Conservation (phyloP, 73 alveolate genomes). For the Paramecium sonneborni region DNA sequence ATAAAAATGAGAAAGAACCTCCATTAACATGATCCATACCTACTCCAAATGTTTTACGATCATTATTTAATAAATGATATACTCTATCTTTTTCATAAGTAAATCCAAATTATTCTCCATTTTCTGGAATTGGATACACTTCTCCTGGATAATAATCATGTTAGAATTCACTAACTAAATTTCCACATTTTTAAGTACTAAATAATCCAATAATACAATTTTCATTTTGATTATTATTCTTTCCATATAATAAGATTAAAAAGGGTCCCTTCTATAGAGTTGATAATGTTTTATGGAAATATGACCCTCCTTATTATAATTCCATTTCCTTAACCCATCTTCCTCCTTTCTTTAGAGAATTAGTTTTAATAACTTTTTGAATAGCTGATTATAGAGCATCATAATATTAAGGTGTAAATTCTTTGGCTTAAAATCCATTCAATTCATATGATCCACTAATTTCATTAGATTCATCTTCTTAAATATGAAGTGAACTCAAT, state of each 20-base stretch:
- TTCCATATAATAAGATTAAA: neutral
- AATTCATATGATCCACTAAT: conserved; percentile 5
- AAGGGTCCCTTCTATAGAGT: conserved; percentile 27
- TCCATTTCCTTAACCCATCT: conserved; percentile 33
- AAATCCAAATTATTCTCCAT: conserved; percentile 49
- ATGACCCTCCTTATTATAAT: neutral
- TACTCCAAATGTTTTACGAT: conserved; percentile 40
- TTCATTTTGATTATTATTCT: neutral
- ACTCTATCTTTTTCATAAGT: conserved; percentile 25
- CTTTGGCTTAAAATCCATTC: conserved; percentile 49
- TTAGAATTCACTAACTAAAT: neutral
- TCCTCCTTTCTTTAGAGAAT: conserved; percentile 40
- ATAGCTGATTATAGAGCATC: conserved; percentile 17
- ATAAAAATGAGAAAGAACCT: conserved; percentile 37
- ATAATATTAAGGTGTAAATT: conserved; percentile 22
- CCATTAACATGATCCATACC: conserved; percentile 41
- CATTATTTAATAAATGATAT: conserved; percentile 37
- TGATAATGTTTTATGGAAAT: neutral
- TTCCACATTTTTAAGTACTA: conserved; percentile 23
- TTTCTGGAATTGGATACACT: conserved; percentile 45
- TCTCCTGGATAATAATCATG: conserved; percentile 51
- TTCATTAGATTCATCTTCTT: conserved; percentile 19
- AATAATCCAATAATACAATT: conserved; percentile 50
- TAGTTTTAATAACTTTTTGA: neutral
- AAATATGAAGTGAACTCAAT: neutral